Evolutionary conservation across 805 yeast genomes (phyloP).

Genomic region (Pichia ethanolica): DNA sequence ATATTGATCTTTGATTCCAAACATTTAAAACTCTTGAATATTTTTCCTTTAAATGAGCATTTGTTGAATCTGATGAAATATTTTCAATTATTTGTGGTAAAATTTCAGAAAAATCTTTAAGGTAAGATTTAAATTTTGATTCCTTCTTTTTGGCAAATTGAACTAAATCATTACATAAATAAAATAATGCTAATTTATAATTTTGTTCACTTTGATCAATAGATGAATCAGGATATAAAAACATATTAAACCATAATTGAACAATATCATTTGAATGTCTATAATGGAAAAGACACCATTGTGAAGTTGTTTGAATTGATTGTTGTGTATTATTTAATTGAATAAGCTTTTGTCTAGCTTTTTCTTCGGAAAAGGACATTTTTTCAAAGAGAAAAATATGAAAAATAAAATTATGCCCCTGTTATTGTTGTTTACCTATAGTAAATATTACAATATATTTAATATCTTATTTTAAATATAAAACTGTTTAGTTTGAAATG

Average conservation of each 20-base stretch:
- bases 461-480: too few species aligned
- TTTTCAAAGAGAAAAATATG: too few species aligned
- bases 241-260: constrained; percentile 10
- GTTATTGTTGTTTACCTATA: too few species aligned
- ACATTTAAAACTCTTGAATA: constrained; percentile 46
- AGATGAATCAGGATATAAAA: constrained; percentile 8
- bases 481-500: too few species aligned
- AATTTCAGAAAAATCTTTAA: constrained; percentile 47
- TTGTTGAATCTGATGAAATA: constrained; percentile 18
- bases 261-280: constrained; percentile 46
- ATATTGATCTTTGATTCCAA: constrained; percentile 50
- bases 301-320: constrained; percentile 65
- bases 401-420: too few species aligned
- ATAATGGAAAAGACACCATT: constrained; percentile 64
- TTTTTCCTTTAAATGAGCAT: constrained; percentile 30
- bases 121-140: constrained; percentile 41
- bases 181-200: constrained; percentile 38
- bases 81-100: constrained; percentile 35
- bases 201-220: constrained; percentile 28
- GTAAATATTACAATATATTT: too few species aligned
- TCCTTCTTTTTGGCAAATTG: constrained; percentile 67
- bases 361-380: constrained; percentile 47
- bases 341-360: constrained; percentile 39
- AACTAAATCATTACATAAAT: constrained; percentile 73
- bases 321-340: constrained; percentile 56